Evolutionary conservation across 345 rosid genomes (phyloP), one percentile per base, ranked within the genome.

Genomic region (Viola odorata): DNA sequence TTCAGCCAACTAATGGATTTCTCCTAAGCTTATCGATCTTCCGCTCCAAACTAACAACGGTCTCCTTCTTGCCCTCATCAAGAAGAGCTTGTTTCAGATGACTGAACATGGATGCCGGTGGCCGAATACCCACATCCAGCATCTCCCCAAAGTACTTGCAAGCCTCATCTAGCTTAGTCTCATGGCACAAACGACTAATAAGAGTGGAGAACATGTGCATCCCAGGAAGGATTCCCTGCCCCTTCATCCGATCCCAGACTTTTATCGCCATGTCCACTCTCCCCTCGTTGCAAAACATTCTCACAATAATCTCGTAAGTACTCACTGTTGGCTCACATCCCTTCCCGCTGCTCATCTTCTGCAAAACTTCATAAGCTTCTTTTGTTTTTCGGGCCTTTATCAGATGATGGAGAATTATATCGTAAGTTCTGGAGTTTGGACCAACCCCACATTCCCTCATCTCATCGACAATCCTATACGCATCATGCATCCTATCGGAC

Each of bases 151-250:
- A 85, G 75, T 79, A 89, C 72, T 75, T 81, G 72, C 96, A 89
- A 63, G 98, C 96, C 50, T 79, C 87, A 12, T 80, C 96, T 56
- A 92, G 57, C 65, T 64, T 80, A 38, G 79, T 73, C 69, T 76
- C 85, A 63, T 82, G 63, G 67, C 89, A 85, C 72, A 87, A 59
- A 67, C 80, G 74, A 62, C 63, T 64, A 45, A 92, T 84, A 75
- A 92, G 60, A 45, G 75, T 77, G 3, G 80, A 92, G 71, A 84
- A 89, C 96, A 89, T 85, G 65, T 87, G 98, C 91, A 89, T 87
- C 9, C 84, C 96, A 1, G 96, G 96, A 61, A 84, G 85, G 40
- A 89, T 75, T 23, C 96, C 96, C 70, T 63, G 77, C 0, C 75
- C 79, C 78, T 78, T 89, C 94, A 92, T 89, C 81, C 80, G 78